Percentiles rank a stretch among this genome's conserved stretches.
phyloP scores from a whole-genome alignment of 352 stramenopile species.

The Phytopythium delawarense region DNA sequence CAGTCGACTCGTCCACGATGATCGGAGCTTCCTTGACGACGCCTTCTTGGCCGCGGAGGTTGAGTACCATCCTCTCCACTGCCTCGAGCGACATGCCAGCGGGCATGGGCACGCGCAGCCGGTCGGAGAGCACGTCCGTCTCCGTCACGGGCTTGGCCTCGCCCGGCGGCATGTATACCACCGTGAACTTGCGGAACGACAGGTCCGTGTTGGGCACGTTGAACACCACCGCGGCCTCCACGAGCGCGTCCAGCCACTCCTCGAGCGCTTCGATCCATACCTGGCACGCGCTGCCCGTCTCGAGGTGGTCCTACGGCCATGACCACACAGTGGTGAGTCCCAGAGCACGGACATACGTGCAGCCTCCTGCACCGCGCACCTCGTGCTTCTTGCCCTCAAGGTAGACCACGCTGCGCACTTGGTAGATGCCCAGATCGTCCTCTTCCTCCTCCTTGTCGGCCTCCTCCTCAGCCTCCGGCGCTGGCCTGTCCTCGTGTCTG shows the following conservation, averaged over 20 bases:
- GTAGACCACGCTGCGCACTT: conserved; percentile 63
- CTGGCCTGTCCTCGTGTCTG: neutral
- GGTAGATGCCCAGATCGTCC: conserved; percentile 71
- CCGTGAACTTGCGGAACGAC: conserved; percentile 50
- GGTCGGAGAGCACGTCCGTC: conserved; percentile 43
- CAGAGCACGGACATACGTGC: neutral
- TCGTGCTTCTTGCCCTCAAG: conserved; percentile 79
- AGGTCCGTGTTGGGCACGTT: conserved; percentile 67
- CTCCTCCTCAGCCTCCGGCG: conserved; percentile 4
- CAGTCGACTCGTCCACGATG: conserved; percentile 62
- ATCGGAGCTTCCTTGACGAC: conserved; percentile 9
- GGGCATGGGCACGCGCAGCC: conserved; percentile 67
- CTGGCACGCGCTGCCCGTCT: conserved; percentile 67
- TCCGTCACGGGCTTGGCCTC: conserved; percentile 38
- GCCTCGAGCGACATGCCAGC: conserved; percentile 54
- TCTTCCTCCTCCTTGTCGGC: conserved; percentile 33
- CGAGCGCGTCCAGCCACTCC: conserved; percentile 69
- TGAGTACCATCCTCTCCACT: conserved; percentile 59
- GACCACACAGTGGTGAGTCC: neutral
- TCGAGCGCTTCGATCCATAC: conserved; percentile 78
- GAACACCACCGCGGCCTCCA: conserved; percentile 55
- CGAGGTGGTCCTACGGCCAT: conserved; percentile 38
- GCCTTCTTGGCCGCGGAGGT: conserved; percentile 13
- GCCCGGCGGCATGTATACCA: conserved; percentile 60
- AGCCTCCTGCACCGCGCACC: conserved; percentile 2